Base-by-base conservation (phyloP, 2,329 filamentous ascomycete species). In the Pseudofabraea citricarpa region DNA sequence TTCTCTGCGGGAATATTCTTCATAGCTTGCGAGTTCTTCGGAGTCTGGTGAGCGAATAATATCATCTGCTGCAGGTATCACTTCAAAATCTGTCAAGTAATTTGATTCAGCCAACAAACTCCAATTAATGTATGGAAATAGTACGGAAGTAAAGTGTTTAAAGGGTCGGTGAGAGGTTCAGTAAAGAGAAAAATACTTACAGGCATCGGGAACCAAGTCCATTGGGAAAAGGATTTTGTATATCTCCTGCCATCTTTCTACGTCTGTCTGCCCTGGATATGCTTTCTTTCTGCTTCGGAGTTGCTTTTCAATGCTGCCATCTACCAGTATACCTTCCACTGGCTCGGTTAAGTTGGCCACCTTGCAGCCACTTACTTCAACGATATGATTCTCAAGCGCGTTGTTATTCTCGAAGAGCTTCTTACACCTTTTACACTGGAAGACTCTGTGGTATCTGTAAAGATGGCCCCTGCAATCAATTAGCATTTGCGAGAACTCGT, bases 401-500 rank as follows among this genome's bases (percentile, higher is more conserved):
- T 45, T 38, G 10, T 46, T 24, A 7, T 24, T 32, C 7, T 31
- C 22, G 13, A 50, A 50, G 3, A 40, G 4, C 6, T 19, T 16
- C 23, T 43, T 43, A 29, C 50, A 52, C 40, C 50, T 40, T 26
- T 24, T 27, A 24, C 50, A 52, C n/a, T 46, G 45, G n/a, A 33
- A 40, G 5, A 47, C 40, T 13, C 29, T 21, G 32, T 52, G 50
- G 10, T 43, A 13, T 23, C 43, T 23, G 33, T 50, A 50, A 3
- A 52, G 24, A 39, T 52, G 50, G 19, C 36, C 45, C 39, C 50
- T 48, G 22, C 9, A 15, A 37, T n/a, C n/a, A 29, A 38, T 31
- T 41, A 26, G 31, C n/a, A 15, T 29, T 13, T 10, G n/a, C 13
- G 21, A 18, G n/a, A n/a, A n/a, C n/a, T n/a, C n/a, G n/a, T n/a